Conservation (phyloP, 73 alveolate species). For the Urostyla sp. region DNA sequence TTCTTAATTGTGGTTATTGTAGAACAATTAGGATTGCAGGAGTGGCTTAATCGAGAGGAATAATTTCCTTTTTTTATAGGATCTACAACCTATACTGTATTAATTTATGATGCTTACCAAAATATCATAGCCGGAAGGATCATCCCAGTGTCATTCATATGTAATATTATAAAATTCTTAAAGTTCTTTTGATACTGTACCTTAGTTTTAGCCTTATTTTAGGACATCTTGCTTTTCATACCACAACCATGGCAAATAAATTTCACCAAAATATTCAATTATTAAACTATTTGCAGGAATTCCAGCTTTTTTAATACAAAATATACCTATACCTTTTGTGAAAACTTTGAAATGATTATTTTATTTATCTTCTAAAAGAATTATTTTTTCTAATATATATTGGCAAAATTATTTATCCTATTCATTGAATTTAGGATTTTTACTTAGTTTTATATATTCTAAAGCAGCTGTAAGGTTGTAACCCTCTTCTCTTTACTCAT, state of each 20-base stretch:
- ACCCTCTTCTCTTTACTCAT: conserved; percentile 79
- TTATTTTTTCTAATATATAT: conserved; percentile 72
- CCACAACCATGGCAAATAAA: conserved; percentile 98
- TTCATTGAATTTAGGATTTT: conserved; percentile 66
- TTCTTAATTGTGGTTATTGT: no score
- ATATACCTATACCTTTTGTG: conserved; percentile 97
- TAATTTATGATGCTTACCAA: no score
- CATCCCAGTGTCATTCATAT: conserved; percentile 95
- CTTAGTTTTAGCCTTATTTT: conserved; percentile 85
- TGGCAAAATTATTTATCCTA: conserved; percentile 84
- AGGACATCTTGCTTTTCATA: conserved; percentile 97
- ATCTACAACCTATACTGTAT: conserved; percentile 95
- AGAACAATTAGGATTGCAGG: conserved; percentile 97
- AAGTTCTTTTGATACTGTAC: conserved; percentile 86
- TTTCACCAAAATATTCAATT: conserved; percentile 97
- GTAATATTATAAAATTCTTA: conserved; percentile 98
- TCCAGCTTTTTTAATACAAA: conserved; percentile 91
- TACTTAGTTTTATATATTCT: conserved; percentile 63
- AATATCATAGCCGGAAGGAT: conserved; percentile 95
- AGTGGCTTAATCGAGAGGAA: conserved; percentile 94
- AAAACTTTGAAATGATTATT: conserved; percentile 87
- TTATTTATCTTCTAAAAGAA: conserved; percentile 65
- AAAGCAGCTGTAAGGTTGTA: conserved; percentile 89
- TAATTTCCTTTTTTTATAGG: conserved; percentile 94
- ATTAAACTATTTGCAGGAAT: conserved; percentile 90